Evolutionary conservation across 176 grass and related monocot genomes (phyloP).

Genomic region (Carex kokanica): DNA sequence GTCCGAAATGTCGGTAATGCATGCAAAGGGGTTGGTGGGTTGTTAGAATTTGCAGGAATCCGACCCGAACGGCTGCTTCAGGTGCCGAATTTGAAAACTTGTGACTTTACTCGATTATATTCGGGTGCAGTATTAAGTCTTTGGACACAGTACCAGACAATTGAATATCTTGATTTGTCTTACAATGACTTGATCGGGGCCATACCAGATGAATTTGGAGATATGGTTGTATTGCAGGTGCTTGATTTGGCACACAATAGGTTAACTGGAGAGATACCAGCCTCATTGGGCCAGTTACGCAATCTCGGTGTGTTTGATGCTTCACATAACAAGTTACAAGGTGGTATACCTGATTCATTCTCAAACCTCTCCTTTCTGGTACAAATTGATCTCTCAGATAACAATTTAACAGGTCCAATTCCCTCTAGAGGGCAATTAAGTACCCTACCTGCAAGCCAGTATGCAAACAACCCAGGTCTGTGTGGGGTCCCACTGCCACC

Average conservation of each 20-base stretch:
- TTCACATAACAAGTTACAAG: slow-evolving; percentile 65
- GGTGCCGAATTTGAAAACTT: slow-evolving; percentile 81
- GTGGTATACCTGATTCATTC: slow-evolving; percentile 77
- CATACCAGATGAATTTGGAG: slow-evolving; percentile 75
- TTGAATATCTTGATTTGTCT: slow-evolving; percentile 90
- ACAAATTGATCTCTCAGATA: slow-evolving; percentile 84
- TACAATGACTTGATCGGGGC: slow-evolving; percentile 59
- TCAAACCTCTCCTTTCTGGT: slow-evolving; percentile 96
- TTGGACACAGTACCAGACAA: slow-evolving; percentile 77
- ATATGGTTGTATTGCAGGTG: slow-evolving; percentile 89
- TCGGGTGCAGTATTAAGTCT: slow-evolving; percentile 76
- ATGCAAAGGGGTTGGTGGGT: slow-evolving; percentile 87
- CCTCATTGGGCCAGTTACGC: slow-evolving; percentile 56
- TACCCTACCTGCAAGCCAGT: slow-evolving; percentile 86
- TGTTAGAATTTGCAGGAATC: slow-evolving; percentile 94
- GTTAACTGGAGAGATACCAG: slow-evolving; percentile 69
- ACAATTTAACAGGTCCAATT: slow-evolving; percentile 73
- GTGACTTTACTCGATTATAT: slow-evolving; percentile 93
- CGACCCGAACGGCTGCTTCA: slow-evolving; percentile 80
- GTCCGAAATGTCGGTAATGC: slow-evolving; percentile 84
- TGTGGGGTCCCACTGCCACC: slow-evolving; percentile 78
- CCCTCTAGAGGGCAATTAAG: slow-evolving; percentile 81
- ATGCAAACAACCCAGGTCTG: slow-evolving; percentile 72
- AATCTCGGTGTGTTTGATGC: slow-evolving; percentile 90
- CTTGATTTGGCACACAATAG: slow-evolving; percentile 76